phyloP scores from a whole-genome alignment of 2,329 filamentous ascomycete genomes.

The Beauveria bassiana region DNA sequence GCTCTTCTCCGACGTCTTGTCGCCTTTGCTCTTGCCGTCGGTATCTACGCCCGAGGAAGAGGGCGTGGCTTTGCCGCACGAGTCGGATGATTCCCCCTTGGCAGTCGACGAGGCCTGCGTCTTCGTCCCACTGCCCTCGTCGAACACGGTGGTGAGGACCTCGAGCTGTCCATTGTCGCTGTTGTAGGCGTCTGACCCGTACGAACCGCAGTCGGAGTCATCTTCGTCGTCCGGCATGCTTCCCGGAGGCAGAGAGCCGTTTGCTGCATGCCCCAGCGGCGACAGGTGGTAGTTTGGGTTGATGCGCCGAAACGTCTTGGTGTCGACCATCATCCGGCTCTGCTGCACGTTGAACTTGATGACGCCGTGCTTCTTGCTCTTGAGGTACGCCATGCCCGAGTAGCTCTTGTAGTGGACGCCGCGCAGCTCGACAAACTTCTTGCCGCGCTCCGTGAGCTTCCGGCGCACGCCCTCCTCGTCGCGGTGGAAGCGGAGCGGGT shows the following conservation, averaged over 20 bases:
- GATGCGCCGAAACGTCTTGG: slow-evolving; percentile 71
- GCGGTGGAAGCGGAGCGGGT: slow-evolving; percentile 74
- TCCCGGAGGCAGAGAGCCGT: slow-evolving; percentile 46
- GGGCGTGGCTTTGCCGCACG: slow-evolving; percentile 6
- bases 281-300: slow-evolving; percentile 81
- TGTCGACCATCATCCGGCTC: slow-evolving; percentile 81
- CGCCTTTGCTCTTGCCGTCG: background rate
- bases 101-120: slow-evolving; percentile 8
- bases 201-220: slow-evolving; percentile 30
- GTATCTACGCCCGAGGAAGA: background rate
- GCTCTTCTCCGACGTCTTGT: slow-evolving; percentile 13
- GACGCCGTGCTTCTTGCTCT: slow-evolving; percentile 56
- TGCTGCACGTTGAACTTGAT: slow-evolving; percentile 76
- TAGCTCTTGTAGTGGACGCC: slow-evolving; percentile 79
- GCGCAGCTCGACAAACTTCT: slow-evolving; percentile 72
- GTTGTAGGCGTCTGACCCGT: slow-evolving; percentile 32
- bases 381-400: slow-evolving; percentile 78
- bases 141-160: slow-evolving; percentile 45
- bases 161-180: slow-evolving; percentile 32
- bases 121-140: slow-evolving; percentile 23
- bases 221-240: slow-evolving; percentile 46
- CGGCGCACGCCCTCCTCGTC: slow-evolving; percentile 56
- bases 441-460: slow-evolving; percentile 70
- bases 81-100: slow-evolving; percentile 13
- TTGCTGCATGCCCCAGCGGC: slow-evolving; percentile 43